Percentiles rank a stretch among this genome's conserved stretches.
Evolutionary conservation across 148 eudicot species (phyloP).

Genomic region (Silene conica): DNA sequence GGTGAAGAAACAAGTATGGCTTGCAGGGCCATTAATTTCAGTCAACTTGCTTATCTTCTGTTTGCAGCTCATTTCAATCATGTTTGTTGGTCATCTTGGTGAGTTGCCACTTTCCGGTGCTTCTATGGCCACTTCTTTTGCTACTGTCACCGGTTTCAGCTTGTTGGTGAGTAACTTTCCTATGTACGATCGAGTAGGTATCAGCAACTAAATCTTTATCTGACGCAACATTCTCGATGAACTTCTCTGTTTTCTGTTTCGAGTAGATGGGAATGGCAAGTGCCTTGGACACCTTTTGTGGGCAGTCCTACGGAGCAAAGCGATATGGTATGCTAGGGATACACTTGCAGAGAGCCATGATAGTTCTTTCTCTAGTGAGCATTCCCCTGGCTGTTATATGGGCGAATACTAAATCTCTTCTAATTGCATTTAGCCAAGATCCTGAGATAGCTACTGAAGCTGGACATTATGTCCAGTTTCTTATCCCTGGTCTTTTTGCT

Average conservation of each 20-base stretch:
- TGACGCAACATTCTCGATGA: no score
- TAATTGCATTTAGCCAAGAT: constrained; percentile 30
- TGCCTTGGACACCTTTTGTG: constrained; percentile 43
- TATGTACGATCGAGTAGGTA: no score
- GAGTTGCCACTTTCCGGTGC: constrained; percentile 13
- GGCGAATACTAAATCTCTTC: constrained; percentile 24
- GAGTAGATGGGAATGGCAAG: constrained; percentile 42
- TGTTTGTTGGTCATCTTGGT: constrained; percentile 14
- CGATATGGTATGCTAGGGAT: constrained; percentile 38
- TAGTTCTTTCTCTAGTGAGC: constrained; percentile 22
- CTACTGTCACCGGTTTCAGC: constrained; percentile 12
- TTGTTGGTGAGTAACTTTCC: constrained; percentile 2
- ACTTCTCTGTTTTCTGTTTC: not conserved
- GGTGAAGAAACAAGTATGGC: constrained; percentile 10
- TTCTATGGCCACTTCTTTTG: constrained; percentile 15
- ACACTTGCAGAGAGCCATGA: constrained; percentile 38
- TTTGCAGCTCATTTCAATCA: constrained; percentile 6
- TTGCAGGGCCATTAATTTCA: constrained; percentile 10
- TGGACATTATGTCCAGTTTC: constrained; percentile 30
- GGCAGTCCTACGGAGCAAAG: constrained; percentile 43
- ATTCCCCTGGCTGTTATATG: constrained; percentile 33
- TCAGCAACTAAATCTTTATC: no score
- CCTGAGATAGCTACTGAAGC: constrained; percentile 30
- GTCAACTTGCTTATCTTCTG: constrained; percentile 5
- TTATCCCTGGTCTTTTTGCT: constrained; percentile 36